Base-by-base conservation (phyloP, 805 yeast species). In the Myxozyma geophila region DNA sequence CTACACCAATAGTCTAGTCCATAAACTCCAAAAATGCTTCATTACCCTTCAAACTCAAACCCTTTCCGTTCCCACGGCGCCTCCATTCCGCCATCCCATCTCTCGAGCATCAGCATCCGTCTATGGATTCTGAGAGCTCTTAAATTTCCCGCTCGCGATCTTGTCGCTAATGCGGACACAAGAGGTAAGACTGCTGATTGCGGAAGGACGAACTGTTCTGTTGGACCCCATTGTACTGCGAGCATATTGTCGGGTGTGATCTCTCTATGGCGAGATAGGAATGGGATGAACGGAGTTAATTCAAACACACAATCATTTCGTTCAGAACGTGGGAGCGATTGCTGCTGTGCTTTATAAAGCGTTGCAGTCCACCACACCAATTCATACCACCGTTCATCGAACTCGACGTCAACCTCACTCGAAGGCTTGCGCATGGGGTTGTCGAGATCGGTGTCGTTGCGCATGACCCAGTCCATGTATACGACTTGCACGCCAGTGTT, bases 381-480 rank as follows among this genome's bases (percentile, higher is more conserved):
- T 46, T 60, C 60, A 46, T 60, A 55, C 64, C 64, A 60, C 13
- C 55, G 40, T 37, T 60, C 63, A 35, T 60, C 63, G 49, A 49
- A 60, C 12, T 23, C 28, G 13, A 52, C 41, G 39, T 39, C 53
- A 36, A 8, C 8, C 5, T 8, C 55, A 7, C 33, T 5, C 5
- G 10, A 13, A 2, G 13, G 35, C 12, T 12, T 9, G 17, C 33
- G 28, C 53, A 33, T 43, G 7, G 48, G 43, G 7, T 54, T 44
- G 13, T 17, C 58, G 13, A 15, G 21, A 5, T 49, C 51, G 23
- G 23, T 2, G 23, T 41, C 52, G 23, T 49, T 60, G 15, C 59
- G 17, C 13, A 60, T 17, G 9, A 60, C 48, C 64, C 56, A 60
- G 19, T 60, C 57, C 7, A 60, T 13, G 9, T 6, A 13, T 7